Evolutionary conservation across 768 basidiomycete species (phyloP).

Genomic region (Pleurotus sapidus): DNA sequence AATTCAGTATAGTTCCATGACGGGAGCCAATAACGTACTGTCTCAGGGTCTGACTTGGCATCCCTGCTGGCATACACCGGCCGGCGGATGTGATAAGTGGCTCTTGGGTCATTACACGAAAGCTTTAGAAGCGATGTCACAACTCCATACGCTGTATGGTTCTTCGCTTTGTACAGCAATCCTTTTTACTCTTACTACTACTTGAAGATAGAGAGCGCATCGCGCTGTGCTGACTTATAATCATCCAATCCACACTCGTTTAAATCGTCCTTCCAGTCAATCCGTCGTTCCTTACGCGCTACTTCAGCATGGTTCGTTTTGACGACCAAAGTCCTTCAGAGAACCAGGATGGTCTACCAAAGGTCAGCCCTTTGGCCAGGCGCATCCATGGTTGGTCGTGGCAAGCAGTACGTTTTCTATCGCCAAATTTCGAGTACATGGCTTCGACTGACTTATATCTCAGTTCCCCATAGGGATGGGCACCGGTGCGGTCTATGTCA

Average conservation of each 20-base stretch:
- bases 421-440: neutral
- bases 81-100: slow-evolving; percentile 2
- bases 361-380: slow-evolving; percentile 31
- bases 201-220: slow-evolving; percentile 1
- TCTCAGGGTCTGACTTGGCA: slow-evolving; percentile 5
- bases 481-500: slow-evolving; percentile 48
- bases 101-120: slow-evolving; percentile 5
- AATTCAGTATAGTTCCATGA: slow-evolving; percentile 3
- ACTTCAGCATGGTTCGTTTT: neutral
- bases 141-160: neutral
- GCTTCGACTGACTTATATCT: neutral
- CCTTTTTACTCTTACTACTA: slow-evolving; percentile 1
- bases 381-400: slow-evolving; percentile 51
- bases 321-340: neutral
- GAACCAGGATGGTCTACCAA: slow-evolving; percentile 7
- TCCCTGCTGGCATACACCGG: neutral
- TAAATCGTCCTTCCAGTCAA: slow-evolving; percentile 1
- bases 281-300: slow-evolving; percentile 7
- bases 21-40: slow-evolving; percentile 4
- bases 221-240: slow-evolving; percentile 7
- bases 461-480: slow-evolving; percentile 51
- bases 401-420: slow-evolving; percentile 37
- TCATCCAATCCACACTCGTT: slow-evolving; percentile 4
- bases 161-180: slow-evolving; percentile 1
- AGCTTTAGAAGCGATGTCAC: slow-evolving; percentile 4